Conservation (phyloP, 495 filamentous ascomycete genomes). For the Viridothelium virens region DNA sequence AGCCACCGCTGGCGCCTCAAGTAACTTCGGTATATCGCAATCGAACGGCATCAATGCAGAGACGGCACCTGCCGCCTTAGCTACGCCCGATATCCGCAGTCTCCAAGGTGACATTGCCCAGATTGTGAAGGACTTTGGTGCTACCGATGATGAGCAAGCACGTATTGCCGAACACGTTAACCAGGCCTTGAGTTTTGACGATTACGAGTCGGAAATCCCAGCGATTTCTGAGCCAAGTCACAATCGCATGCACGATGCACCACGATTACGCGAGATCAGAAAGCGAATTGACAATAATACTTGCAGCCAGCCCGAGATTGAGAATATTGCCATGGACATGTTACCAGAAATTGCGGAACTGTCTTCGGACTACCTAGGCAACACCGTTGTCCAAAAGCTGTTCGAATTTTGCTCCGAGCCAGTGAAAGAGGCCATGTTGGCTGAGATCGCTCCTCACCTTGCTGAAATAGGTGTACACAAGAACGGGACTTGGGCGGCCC, state of each 20-base stretch:
- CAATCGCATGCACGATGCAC: constrained; percentile 86
- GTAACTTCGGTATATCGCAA: constrained; percentile 36
- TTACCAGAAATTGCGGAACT: constrained; percentile 93
- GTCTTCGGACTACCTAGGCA: constrained; percentile 89
- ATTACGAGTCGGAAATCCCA: constrained; percentile 78
- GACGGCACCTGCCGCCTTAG: constrained; percentile 40
- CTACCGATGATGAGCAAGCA: constrained; percentile 66
- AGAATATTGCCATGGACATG: constrained; percentile 86
- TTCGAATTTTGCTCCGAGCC: constrained; percentile 92
- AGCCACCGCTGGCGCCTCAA: constrained; percentile 29
- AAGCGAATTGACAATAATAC: constrained; percentile 95
- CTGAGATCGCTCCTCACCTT: constrained; percentile 79
- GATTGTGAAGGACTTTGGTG: constrained; percentile 85
- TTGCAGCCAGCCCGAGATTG: constrained; percentile 76
- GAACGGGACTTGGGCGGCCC: constrained; percentile 97
- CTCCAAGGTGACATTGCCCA: constrained; percentile 73
- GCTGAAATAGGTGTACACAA: constrained; percentile 97
- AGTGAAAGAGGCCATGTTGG: constrained; percentile 84
- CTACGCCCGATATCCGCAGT: constrained; percentile 59
- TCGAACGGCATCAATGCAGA: constrained; percentile 38
- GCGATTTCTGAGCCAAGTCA: constrained; percentile 81
- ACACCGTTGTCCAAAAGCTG: constrained; percentile 98
- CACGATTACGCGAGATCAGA: constrained; percentile 88
- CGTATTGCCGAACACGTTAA: constrained; percentile 69
- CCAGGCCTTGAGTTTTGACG: constrained; percentile 61